Base-by-base conservation (phyloP, 2,329 filamentous ascomycete species). In the Gnomoniopsis sp. region DNA sequence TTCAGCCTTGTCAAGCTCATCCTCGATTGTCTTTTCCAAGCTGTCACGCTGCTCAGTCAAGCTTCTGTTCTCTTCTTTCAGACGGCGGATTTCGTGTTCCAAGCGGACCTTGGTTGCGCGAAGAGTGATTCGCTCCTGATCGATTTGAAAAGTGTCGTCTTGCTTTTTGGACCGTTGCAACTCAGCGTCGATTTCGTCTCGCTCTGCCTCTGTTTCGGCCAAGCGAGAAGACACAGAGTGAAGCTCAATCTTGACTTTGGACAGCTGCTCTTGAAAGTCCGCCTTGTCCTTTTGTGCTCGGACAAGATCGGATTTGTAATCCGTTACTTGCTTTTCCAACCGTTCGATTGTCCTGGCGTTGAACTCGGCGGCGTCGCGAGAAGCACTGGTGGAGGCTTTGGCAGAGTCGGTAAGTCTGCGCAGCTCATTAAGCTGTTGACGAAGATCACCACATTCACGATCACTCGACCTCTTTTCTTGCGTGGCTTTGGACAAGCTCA, bases 71-170 rank as follows among this genome's bases (percentile, higher is more conserved):
- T 91, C 88, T 10, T 88, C 85, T 53, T 78, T 83, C 17, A 90
- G 74, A 14, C 86, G 79, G 46, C 85, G 83, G 17, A 89, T 76
- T 66, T 91, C 88, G 61, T 77, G 81, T 63, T 91, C 88, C 19
- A 90, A 78, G 66, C 86, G 88, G 62, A 86, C 75, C 68, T 87
- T 88, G n/a, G 83, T 75, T 30, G 86, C 85, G 19, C 87, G 84
- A 23, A 91, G 75, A 55, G 90, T 86, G 49, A 88, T 74, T 63
- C 87, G 86, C 67, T 91, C 88, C 61, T 87, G 83, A 64, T 90
- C 88, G 49, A 88, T 70, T 14, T 80, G 81, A 64, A 84, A 80
- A 59, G 58, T 58, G 43, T 87, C 83, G 56, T 82, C 83, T 56
- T 82, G 79, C 43, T 83, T 77, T 61, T 76, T 77, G n/a, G 77